Percentiles rank a stretch among this genome's conserved stretches.
These are phyloP conservation scores for Paxillus involutus DNA, from an alignment of 768 basidiomycete genomes.

Conservation along the genomic window DNA sequence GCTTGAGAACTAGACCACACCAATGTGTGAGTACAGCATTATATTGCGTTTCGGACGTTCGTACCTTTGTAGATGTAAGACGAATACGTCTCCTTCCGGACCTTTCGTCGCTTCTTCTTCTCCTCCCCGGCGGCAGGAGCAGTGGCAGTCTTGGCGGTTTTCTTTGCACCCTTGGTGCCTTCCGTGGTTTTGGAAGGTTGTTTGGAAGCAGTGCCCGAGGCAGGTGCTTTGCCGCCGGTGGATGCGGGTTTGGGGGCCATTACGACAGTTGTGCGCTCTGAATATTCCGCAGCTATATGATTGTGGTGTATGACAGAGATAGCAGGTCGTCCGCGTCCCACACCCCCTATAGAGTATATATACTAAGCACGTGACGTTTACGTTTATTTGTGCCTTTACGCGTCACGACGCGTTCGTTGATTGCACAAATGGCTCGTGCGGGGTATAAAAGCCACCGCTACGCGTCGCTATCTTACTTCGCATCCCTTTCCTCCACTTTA, in stretches of 20 bases:
- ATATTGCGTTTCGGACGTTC: neutral
- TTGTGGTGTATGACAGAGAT: slow-evolving; percentile 18
- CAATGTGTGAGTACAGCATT: slow-evolving; percentile 2
- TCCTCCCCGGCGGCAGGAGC: slow-evolving; percentile 61
- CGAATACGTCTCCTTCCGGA: slow-evolving; percentile 89
- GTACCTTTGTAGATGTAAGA: slow-evolving; percentile 92
- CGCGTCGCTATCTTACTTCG: neutral
- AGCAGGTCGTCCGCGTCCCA: neutral
- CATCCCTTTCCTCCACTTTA: neutral
- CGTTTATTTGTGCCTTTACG: slow-evolving; percentile 26
- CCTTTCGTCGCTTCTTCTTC: slow-evolving; percentile 88
- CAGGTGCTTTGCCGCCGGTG: slow-evolving; percentile 72
- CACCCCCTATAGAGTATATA: slow-evolving; percentile 42
- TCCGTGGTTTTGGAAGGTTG: slow-evolving; percentile 56
- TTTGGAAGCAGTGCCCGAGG: slow-evolving; percentile 57
- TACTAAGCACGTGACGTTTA: slow-evolving; percentile 30
- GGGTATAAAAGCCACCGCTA: slow-evolving; percentile 23
- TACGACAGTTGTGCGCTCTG: slow-evolving; percentile 2
- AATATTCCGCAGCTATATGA: slow-evolving; percentile 1
- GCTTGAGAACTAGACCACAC: slow-evolving; percentile 70
- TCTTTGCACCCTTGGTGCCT: slow-evolving; percentile 77
- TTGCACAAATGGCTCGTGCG: slow-evolving; percentile 9
- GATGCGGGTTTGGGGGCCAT: slow-evolving; percentile 69
- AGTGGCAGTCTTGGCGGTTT: slow-evolving; percentile 56
- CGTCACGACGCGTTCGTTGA: slow-evolving; percentile 45